Base-by-base conservation (phyloP, 2,329 filamentous ascomycete species). In the Rhynchosporium secalis region DNA sequence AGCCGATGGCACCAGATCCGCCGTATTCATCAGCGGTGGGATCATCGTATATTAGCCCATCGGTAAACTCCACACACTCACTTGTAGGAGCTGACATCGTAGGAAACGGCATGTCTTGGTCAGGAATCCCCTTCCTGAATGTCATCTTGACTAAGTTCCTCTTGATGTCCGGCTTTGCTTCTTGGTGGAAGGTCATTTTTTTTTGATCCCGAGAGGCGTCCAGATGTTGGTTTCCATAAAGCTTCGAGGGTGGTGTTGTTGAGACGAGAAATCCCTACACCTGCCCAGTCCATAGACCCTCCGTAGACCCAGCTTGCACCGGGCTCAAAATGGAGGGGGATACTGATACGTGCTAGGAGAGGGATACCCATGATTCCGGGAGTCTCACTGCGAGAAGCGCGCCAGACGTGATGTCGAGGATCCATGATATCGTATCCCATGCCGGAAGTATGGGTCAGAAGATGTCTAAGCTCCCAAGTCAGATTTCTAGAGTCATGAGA, bases 261-360 rank as follows among this genome's bases (percentile, higher is more conserved):
- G 1, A 66, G 41, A 5, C 82, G 77, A 65, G 82, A 77, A 0
- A 85, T 67, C 0, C 78, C 72, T 0, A 81, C 68, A 2, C 83
- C 83, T 0, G 78, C 82, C 83, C 82, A 86, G 69, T 86, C 83
- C 4, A 83, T 73, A 8, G 72, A 71, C 6, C 75, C 75, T 0
- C 83, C 81, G 28, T 89, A 89, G 62, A 84, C 78, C 83, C 84
- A 89, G 6, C 76, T 76, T 26, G 81, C 79, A 0, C 86, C 86
- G 0, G 87, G 87, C 67, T 89, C 85, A 66, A 86, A 86, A 1
- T 88, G 70, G 13, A 90, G 73, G 1, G 86, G 86, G 7, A 56
- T 38, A 26, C 28, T 63, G 20, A 67, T 64, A 1, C 54, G 45
- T 4, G 45, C 31, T 10, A 67, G 31, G 12, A 64, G 54, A 43